Base-by-base conservation (phyloP, 345 rosid genomes). In the Theobroma cacao region DNA sequence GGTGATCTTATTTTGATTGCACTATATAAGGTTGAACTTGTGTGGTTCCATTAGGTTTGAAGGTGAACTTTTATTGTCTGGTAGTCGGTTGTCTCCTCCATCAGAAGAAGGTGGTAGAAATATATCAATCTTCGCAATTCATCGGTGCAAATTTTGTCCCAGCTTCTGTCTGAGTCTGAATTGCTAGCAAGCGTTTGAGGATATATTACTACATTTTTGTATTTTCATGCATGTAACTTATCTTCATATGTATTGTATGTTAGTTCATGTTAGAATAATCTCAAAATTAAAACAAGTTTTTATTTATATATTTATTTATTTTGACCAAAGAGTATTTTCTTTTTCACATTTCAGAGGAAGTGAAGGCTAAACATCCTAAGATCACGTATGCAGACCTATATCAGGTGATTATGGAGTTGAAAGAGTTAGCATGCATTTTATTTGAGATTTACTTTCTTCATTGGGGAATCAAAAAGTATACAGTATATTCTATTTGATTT, bases 331-430 rank as follows among this genome's bases (percentile, higher is more conserved):
- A 69, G 40, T 75, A 53, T 1, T 75, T 43, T 40, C 20, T 80
- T 76, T 78, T 75, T 76, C n/a, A 17, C 76, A 63, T 74, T 82
- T 65, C 88, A 95, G 99, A 93, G 85, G 89, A 83, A 33, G 93
- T 95, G 86, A 95, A 92, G 85, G 87, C 88, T 75, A 92, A 91
- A 72, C 87, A 90, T 85, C 94, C 92, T 0, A 95, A 89, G 82
- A 88, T 95, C 76, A 86, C 98, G 0, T 91, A 93, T 62, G 98
- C 98, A 3, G 98, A 95, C 72, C 78, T 91, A 5, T 91, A 85
- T 80, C 90, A 91, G 90, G 93, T 89, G 72, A 76, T 76, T 77
- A 24, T 33, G 43, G n/a, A 59, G 71, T 79, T 36, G 41, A 50
- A 55, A 48, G 52, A 50, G 66, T 72, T 20, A 11, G 55, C 63